phyloP scores from a whole-genome alignment of 2,329 filamentous ascomycete species.

The Pyrenochaeta sp. region DNA sequence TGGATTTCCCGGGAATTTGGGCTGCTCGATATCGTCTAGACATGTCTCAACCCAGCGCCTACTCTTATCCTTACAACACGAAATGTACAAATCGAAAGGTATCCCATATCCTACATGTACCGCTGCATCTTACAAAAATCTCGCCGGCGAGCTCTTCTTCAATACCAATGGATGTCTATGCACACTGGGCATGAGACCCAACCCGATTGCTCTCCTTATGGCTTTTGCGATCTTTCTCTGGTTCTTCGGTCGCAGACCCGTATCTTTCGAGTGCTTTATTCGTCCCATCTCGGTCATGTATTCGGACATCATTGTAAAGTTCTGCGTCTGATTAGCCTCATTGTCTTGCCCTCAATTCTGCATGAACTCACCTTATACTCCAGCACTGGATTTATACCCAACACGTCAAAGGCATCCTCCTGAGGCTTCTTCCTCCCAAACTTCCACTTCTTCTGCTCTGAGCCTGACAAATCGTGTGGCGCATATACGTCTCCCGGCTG shows the following conservation, averaged over 20 bases:
- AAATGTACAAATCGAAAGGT: slow-evolving; percentile 14
- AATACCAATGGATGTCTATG: slow-evolving; percentile 75
- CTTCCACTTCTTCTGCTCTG: slow-evolving; percentile 85
- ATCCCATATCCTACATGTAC: background rate
- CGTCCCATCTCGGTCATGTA: slow-evolving; percentile 85
- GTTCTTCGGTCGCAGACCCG: slow-evolving; percentile 85
- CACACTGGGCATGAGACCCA: slow-evolving; percentile 91
- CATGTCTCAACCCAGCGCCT: slow-evolving; percentile 2
- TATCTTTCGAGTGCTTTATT: slow-evolving; percentile 79
- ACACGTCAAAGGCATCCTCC: slow-evolving; percentile 77
- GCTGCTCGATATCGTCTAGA: background rate
- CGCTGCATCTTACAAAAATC: slow-evolving; percentile 28
- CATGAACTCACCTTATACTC: slow-evolving; percentile 78
- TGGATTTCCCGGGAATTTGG: too few relatives aligned
- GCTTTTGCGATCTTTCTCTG: slow-evolving; percentile 94
- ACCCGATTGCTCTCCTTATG: slow-evolving; percentile 83
- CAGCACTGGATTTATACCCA: slow-evolving; percentile 81
- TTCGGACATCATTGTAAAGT: slow-evolving; percentile 90
- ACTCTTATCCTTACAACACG: slow-evolving; percentile 12
- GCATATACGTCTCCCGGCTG: slow-evolving; percentile 84
- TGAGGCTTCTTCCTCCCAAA: slow-evolving; percentile 58
- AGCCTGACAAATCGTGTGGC: slow-evolving; percentile 81
- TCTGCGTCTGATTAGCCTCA: slow-evolving; percentile 61
- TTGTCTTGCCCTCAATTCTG: background rate
- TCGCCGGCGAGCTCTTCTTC: slow-evolving; percentile 34